Conservation (phyloP, 805 yeast species). For the Metschnikowia bowlesiae region DNA sequence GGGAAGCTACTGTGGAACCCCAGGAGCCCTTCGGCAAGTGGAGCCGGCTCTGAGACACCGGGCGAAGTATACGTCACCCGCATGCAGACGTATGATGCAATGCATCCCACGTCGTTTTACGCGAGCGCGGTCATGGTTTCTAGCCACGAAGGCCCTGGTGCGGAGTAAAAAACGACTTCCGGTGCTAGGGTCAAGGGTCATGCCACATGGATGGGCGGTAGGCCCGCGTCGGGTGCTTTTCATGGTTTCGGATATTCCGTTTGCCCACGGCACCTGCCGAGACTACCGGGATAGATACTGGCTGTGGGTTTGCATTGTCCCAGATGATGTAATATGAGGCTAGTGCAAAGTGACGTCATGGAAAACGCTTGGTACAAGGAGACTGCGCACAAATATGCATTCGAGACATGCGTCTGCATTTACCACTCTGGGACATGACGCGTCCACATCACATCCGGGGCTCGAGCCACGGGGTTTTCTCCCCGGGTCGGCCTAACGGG, state of each 20-base stretch:
- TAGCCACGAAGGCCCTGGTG: background rate
- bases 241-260: too few relatives aligned
- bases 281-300: too few relatives aligned
- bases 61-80: background rate
- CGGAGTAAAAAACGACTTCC: too few relatives aligned
- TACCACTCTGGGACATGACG: background rate
- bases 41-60: background rate
- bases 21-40: too few relatives aligned
- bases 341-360: background rate
- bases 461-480: background rate
- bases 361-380: background rate
- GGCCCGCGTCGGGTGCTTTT: too few relatives aligned
- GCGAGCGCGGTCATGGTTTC: background rate
- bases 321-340: background rate
- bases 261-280: too few relatives aligned
- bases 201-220: too few relatives aligned
- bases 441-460: background rate
- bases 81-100: background rate
- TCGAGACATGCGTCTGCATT: conserved; percentile 1
- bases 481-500: background rate
- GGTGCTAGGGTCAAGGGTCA: too few relatives aligned
- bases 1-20: too few relatives aligned
- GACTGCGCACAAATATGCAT: background rate
- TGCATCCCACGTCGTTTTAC: background rate
- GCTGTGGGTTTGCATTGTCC: background rate